phyloP scores from a whole-genome alignment of 1,139 yeast genomes.

The Trichomonascaceae sp. region DNA sequence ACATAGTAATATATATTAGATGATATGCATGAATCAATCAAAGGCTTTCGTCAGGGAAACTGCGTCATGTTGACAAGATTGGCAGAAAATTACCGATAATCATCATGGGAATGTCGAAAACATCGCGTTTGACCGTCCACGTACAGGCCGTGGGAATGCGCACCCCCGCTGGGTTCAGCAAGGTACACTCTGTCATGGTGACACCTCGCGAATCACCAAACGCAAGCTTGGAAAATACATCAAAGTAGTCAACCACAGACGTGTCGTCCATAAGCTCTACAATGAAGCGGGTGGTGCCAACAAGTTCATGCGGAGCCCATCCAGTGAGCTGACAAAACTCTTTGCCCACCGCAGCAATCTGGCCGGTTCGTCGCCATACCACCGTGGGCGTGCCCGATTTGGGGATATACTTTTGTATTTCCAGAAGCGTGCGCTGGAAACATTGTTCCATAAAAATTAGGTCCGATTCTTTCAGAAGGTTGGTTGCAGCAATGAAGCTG shows the following conservation, averaged over 20 bases:
- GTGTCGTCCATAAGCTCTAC: constrained; percentile 84
- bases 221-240: constrained; percentile 71
- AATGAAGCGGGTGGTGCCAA: constrained; percentile 46
- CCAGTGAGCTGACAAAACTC: constrained; percentile 85
- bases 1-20: not conserved
- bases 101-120: constrained; percentile 94
- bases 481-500: constrained; percentile 83
- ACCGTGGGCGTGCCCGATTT: constrained; percentile 89
- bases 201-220: constrained; percentile 84
- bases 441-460: constrained; percentile 91
- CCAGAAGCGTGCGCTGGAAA: constrained; percentile 77
- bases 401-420: constrained; percentile 70
- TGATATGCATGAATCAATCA: constrained; percentile 1
- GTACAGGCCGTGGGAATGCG: constrained; percentile 60
- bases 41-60: too few relatives aligned
- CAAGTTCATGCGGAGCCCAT: constrained; percentile 61
- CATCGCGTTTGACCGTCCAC: constrained; percentile 84
- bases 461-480: constrained; percentile 78
- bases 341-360: constrained; percentile 83
- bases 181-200: constrained; percentile 75
- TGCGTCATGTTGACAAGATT: too few relatives aligned
- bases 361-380: constrained; percentile 91
- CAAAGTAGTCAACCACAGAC: constrained; percentile 77
- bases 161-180: constrained; percentile 42
- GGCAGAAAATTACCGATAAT: constrained; percentile 54